These are phyloP conservation scores for Boletus rubropictus DNA, from an alignment of 768 basidiomycete genomes.

Conservation along the genomic window DNA sequence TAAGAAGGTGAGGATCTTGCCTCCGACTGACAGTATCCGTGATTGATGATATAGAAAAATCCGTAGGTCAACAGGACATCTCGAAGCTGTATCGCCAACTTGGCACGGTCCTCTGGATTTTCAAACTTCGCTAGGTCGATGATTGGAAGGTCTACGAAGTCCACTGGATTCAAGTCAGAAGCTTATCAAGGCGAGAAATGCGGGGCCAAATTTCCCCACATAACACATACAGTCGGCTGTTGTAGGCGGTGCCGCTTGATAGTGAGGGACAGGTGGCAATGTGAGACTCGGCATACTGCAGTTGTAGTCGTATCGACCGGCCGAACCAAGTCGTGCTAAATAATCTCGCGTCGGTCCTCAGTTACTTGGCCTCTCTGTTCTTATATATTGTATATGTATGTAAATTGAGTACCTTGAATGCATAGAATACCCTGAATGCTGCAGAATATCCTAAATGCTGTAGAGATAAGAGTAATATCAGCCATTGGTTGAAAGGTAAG, in stretches of 20 bases:
- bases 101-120: slow-evolving; percentile 34
- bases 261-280: slow-evolving; percentile 33
- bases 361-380: background rate
- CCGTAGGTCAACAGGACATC: slow-evolving; percentile 43
- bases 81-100: slow-evolving; percentile 36
- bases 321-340: background rate
- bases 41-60: slow-evolving; percentile 38
- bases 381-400: too few relatives aligned
- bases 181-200: background rate
- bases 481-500: too few relatives aligned
- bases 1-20: slow-evolving; percentile 9
- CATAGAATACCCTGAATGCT: too few relatives aligned
- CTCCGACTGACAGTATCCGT: slow-evolving; percentile 37
- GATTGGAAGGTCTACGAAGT: slow-evolving; percentile 47
- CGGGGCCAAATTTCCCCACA: background rate
- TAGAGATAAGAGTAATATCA: too few relatives aligned
- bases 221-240: slow-evolving; percentile 30
- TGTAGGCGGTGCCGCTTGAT: slow-evolving; percentile 33
- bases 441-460: too few relatives aligned
- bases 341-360: background rate
- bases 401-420: too few relatives aligned
- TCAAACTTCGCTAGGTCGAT: slow-evolving; percentile 44
- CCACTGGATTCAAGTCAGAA: slow-evolving; percentile 31
- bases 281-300: slow-evolving; percentile 29
- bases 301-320: background rate